Percentiles rank a stretch among this genome's conserved stretches.
These are phyloP conservation scores for cucumber (Cucumis sativus) DNA, from an alignment of 306 rosid species.

Conservation along the genomic window DNA sequence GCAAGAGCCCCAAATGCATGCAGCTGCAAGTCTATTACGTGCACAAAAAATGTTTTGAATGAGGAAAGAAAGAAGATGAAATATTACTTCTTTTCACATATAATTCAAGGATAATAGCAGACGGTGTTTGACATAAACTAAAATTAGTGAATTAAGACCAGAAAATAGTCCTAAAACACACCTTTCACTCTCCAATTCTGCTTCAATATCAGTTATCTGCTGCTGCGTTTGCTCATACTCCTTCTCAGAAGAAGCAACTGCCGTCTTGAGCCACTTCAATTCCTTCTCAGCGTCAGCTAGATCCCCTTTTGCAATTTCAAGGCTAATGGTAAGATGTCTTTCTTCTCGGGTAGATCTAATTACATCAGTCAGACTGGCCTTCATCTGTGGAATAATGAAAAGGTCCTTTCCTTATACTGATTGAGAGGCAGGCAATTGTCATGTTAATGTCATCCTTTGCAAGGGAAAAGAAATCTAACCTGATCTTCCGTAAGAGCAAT, in stretches of 20 bases:
- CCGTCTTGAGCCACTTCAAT: constrained; percentile 64
- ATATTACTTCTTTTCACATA: background rate
- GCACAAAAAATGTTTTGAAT: background rate
- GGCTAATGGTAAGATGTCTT: constrained; percentile 42
- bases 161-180: constrained; percentile 15
- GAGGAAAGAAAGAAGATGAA: background rate
- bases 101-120: background rate
- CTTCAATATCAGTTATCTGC: constrained; percentile 42
- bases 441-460: background rate
- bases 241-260: constrained; percentile 63
- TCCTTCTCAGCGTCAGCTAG: constrained; percentile 88
- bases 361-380: constrained; percentile 42
- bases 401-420: constrained; percentile 5
- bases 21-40: background rate
- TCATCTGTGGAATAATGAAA: constrained; percentile 48
- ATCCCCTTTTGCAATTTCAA: constrained; percentile 72
- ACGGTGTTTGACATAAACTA: background rate
- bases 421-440: background rate
- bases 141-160: background rate
- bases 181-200: constrained; percentile 75
- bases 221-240: constrained; percentile 57
- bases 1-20: background rate
- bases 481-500: constrained; percentile 52
- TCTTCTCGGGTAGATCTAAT: constrained; percentile 53
- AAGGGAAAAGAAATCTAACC: constrained; percentile 28